Evolutionary conservation across 1,284 basidiomycete species (phyloP), one percentile per base, ranked within the genome.

Genomic region (Veloboletus limbatus): DNA sequence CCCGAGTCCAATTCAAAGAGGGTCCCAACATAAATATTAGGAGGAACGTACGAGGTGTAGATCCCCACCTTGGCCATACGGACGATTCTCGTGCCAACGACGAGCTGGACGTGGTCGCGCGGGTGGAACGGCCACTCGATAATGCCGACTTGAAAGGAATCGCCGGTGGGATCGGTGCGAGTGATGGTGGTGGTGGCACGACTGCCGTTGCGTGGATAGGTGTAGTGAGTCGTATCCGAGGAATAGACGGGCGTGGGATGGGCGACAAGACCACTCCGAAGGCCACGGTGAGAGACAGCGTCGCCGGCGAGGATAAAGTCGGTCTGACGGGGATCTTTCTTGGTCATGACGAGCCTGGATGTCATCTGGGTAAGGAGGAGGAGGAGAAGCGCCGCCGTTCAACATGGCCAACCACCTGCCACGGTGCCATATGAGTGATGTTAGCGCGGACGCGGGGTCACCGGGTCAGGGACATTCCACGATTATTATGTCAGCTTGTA

Each of bases 101-200:
- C 31, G 36, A 68, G 47, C 16, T 48, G 48, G 0, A 44, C 42
- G 10, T 25, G 42, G 9, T 46, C 50, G 9, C 34, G 30, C 0
- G 16, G 18, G 2, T 40, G 47, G 2, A 33, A 42, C 1, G 60
- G 62, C 62, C 65, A 64, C 20, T 68, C 62, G 43, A 68, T 62
- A 27, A 62, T 30, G 17, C 62, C 62, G 21, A 65, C 60, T 18
- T 64, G 63, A 6, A 60, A 22, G 0, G 47, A 26, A 13, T 66
- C 56, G 3, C 62, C 62, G 1, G 40, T 10, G 8, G 30, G 21
- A 14, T 54, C 60, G 0, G 33, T 55, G 21, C 62, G 53, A 1
- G 51, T 62, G 40, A 67, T 20, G 14, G 60, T 60, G 5, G 66
- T 64, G 6, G 49, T 52, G 0, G 60, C 62, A 8, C 48, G 43